phyloP scores from a whole-genome alignment of 352 stramenopile genomes.

The Pythium phragmitis region DNA sequence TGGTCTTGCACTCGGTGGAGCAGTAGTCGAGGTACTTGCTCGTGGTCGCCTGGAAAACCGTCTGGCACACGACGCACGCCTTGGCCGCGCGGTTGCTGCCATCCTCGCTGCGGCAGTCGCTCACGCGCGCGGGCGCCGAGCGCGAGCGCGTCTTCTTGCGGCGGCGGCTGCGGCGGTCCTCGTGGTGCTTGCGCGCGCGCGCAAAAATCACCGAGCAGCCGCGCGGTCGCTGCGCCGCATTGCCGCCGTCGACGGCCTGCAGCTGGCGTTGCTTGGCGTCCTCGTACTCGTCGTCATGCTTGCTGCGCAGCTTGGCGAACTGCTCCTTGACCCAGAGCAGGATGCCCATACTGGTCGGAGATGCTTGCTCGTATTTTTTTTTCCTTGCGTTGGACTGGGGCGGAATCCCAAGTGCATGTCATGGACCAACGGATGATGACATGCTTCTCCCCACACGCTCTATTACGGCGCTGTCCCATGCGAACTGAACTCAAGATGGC shows the following conservation, averaged over 20 bases:
- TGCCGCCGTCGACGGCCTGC: constrained; percentile 17
- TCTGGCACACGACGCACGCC: constrained; percentile 20
- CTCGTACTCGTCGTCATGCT: constrained; percentile 14
- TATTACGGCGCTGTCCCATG: constrained; percentile 5
- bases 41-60: constrained; percentile 15
- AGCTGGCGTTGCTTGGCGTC: constrained; percentile 17
- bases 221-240: constrained; percentile 4
- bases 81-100: constrained; percentile 9
- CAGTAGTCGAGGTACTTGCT: constrained; percentile 36
- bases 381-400: constrained; percentile 8
- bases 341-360: constrained; percentile 21
- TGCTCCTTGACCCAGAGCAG: constrained; percentile 28
- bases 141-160: constrained; percentile 22
- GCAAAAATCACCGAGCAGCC: constrained; percentile 27
- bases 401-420: constrained; percentile 31
- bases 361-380: neutral
- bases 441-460: constrained; percentile 12
- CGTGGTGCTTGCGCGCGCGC: constrained; percentile 25
- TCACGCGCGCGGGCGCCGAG: constrained; percentile 14
- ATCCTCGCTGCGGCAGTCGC: constrained; percentile 11
- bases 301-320: constrained; percentile 29
- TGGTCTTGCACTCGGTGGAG: constrained; percentile 30
- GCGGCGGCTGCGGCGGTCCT: constrained; percentile 8
- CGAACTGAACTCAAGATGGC: constrained; percentile 22
- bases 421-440: constrained; percentile 17